phyloP scores from a whole-genome alignment of 345 rosid genomes.

The Limnanthes douglasii region DNA sequence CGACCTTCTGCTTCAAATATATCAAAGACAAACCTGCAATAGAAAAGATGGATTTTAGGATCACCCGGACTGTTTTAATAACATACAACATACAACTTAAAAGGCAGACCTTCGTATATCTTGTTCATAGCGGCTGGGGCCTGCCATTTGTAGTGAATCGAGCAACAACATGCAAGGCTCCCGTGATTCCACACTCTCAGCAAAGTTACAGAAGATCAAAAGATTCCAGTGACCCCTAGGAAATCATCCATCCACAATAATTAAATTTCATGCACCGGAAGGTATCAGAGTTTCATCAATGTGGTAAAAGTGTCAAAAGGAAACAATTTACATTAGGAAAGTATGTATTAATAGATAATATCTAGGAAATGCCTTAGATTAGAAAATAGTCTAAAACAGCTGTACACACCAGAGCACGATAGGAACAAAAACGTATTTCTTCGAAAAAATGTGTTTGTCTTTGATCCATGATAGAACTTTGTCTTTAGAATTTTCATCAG shows the following conservation, averaged over 20 bases:
- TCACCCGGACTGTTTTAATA: not conserved
- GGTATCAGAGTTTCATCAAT: too few relatives aligned
- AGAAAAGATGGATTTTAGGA: not conserved
- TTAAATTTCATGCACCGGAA: slow-evolving; percentile 1
- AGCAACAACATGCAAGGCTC: slow-evolving; percentile 50
- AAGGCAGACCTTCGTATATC: slow-evolving; percentile 39
- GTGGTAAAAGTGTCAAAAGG: too few relatives aligned
- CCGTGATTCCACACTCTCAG: slow-evolving; percentile 26
- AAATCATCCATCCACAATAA: slow-evolving; percentile 6
- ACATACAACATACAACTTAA: not conserved
- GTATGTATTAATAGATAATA: too few relatives aligned
- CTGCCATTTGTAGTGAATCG: slow-evolving; percentile 46
- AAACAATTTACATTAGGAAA: too few relatives aligned
- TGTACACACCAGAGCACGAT: slow-evolving; percentile 40
- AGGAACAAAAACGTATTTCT: slow-evolving; percentile 59
- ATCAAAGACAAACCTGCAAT: slow-evolving; percentile 47
- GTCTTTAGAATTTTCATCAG: slow-evolving; percentile 12
- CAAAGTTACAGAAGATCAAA: slow-evolving; percentile 60
- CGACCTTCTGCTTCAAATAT: slow-evolving; percentile 34
- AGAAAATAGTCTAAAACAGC: not conserved
- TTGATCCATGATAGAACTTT: slow-evolving; percentile 39
- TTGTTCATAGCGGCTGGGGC: slow-evolving; percentile 33
- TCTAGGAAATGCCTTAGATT: too few relatives aligned
- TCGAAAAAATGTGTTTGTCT: slow-evolving; percentile 34
- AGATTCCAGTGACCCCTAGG: slow-evolving; percentile 63